phyloP scores from a whole-genome alignment of 2,329 filamentous ascomycete species.

The Trichoderma afroharzianum region DNA sequence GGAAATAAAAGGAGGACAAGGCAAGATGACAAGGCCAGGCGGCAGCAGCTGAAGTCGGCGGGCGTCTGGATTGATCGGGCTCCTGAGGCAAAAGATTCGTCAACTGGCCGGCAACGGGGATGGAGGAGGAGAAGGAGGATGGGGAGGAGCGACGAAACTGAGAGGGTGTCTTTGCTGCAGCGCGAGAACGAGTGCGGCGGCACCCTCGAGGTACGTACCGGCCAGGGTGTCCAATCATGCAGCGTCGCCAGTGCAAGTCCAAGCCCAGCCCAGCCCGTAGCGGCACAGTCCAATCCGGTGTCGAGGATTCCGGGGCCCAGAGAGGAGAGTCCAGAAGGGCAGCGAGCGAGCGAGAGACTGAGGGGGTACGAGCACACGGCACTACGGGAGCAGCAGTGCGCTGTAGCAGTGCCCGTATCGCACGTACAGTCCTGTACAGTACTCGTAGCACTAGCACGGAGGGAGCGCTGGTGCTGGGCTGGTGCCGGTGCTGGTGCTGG shows the following conservation, averaged over 20 bases:
- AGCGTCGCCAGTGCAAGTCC: slow-evolving; percentile 5
- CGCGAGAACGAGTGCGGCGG: slow-evolving; percentile 22
- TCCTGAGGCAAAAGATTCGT: slow-evolving; percentile 22
- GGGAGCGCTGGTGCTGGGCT: neutral
- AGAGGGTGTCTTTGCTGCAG: slow-evolving; percentile 27
- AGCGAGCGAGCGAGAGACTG: neutral
- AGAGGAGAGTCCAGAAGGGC: neutral
- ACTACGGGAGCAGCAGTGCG: neutral
- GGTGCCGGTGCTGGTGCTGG: neutral
- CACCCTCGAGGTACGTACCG: slow-evolving; percentile 29
- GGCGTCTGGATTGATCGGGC: slow-evolving; percentile 14
- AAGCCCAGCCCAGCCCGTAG: slow-evolving; percentile 15
- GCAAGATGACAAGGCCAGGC: slow-evolving; percentile 13
- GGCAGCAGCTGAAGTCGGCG: neutral
- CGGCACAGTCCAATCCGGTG: slow-evolving; percentile 12
- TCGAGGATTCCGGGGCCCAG: slow-evolving; percentile 11
- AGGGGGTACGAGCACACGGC: slow-evolving; percentile 7
- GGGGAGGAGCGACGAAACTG: slow-evolving; percentile 36
- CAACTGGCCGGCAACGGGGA: slow-evolving; percentile 31
- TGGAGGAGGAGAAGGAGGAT: slow-evolving; percentile 34
- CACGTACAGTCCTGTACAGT: neutral
- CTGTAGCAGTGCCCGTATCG: no score
- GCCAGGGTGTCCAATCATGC: slow-evolving; percentile 11
- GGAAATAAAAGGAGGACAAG: slow-evolving; percentile 18
- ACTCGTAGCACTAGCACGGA: neutral